A percentile compares a stretch with the other conserved stretches of the same genome.
Conservation (phyloP, 495 filamentous ascomycete genomes). For the Aspergillus carlsbadensis region DNA sequence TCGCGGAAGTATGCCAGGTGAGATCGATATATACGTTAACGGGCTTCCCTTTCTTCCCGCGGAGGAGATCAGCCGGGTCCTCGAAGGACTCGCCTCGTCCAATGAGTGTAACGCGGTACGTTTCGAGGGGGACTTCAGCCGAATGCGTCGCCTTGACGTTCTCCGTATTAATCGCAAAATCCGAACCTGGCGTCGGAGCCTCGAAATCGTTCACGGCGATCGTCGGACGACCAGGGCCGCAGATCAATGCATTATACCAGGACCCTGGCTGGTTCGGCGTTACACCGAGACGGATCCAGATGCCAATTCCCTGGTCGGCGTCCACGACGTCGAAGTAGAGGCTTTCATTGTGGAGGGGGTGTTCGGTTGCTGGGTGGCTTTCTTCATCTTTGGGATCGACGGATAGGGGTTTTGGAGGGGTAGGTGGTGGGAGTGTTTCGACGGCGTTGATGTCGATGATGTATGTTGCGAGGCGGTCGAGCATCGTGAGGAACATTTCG, state of each 20-base stretch:
- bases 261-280: neutral
- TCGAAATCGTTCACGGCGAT: slow-evolving; percentile 1
- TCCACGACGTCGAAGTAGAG: neutral
- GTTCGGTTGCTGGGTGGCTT: neutral
- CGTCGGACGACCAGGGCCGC: slow-evolving; percentile 1
- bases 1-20: neutral
- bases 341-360: neutral
- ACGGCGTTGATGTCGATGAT: neutral
- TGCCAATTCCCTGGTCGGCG: neutral
- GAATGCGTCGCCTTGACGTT: neutral
- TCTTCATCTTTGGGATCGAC: no score
- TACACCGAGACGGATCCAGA: neutral
- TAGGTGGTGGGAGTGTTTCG: neutral
- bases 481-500: slow-evolving; percentile 2
- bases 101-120: neutral
- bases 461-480: neutral
- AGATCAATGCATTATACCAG: slow-evolving; percentile 1
- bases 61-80: no score
- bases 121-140: neutral
- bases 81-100: no score
- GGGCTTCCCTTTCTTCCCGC: neutral
- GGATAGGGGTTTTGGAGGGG: no score
- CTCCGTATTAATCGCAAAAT: neutral
- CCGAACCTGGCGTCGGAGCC: neutral
- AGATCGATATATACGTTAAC: neutral